Evolutionary conservation across 306 rosid genomes (phyloP), one percentile per base, ranked within the genome.

Genomic region (Cicer bijugum): DNA sequence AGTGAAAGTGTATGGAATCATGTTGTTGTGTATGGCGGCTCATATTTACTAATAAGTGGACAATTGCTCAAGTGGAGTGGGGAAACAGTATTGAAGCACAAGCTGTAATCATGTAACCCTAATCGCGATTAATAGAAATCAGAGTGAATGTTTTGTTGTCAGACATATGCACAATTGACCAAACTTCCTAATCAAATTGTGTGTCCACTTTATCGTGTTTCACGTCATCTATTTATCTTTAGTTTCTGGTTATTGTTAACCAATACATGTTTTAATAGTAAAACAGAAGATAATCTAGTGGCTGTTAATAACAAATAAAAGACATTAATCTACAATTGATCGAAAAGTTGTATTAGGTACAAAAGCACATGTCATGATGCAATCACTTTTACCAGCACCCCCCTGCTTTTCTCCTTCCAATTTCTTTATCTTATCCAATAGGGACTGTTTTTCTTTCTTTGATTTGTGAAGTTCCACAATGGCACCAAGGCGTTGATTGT

Each of bases 401-500:
- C 79, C 76, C 64, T 77, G 85, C 73, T 79, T 92, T 84, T 86
- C 90, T 23, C 69, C 76, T 84, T 86, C 90, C 67, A 92, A 78
- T 48, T 83, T 82, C 80, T 82, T 78, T 19, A 93, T 76, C 89
- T 37, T 85, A 51, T 71, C 72, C 7, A 89, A 77, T 72, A 90
- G 67, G 12, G 46, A 80, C 63, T 77, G 72, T 7, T 89, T 90
- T 84, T 90, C 97, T 64, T 40, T 48, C 72, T 78, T 87, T 9
- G 73, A 57, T 80, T 75, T 84, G 80, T 79, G 76, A 65, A 89
- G 87, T 79, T 87, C 90, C 83, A 87, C 88, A 9, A 86, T 48
- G 14, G 96, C 97, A 85, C 57, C 60, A 38, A 75, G 82, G 39
- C 97, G 93, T 19, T 87, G 88, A 53, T 84, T 83, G 78, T 92